Conservation (phyloP, 75 land plant species). For the Cupressus sempervirens region DNA sequence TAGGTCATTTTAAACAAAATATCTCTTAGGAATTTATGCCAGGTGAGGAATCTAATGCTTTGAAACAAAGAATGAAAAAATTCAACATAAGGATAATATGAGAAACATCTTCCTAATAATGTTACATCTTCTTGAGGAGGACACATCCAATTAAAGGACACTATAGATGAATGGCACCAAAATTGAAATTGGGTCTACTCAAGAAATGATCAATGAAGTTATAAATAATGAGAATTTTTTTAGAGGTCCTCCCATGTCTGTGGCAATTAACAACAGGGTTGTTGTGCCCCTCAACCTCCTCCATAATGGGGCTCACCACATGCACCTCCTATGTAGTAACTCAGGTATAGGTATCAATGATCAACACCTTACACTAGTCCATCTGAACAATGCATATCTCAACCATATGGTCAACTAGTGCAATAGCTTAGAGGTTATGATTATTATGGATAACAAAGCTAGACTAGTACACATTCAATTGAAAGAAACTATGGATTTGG, state of each 20-base stretch:
- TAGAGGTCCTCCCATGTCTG: slow-evolving; percentile 34
- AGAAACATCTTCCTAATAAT: no score
- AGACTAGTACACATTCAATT: slow-evolving; percentile 15
- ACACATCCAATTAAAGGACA: slow-evolving; percentile 71
- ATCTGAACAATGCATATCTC: slow-evolving; percentile 28
- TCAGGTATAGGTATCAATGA: slow-evolving; percentile 46
- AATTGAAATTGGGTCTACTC: slow-evolving; percentile 75
- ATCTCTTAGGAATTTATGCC: no score
- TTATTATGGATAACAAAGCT: slow-evolving; percentile 30
- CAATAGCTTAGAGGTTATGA: slow-evolving; percentile 38
- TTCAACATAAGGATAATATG: no score
- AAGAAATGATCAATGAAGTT: slow-evolving; percentile 86
- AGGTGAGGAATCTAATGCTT: no score
- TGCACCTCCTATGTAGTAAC: slow-evolving; percentile 16
- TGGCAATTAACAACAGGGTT: slow-evolving; percentile 36
- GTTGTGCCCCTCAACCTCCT: slow-evolving; percentile 38
- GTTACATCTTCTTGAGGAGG: slow-evolving; percentile 74
- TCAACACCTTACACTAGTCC: slow-evolving; percentile 49
- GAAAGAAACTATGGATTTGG: slow-evolving; percentile 42
- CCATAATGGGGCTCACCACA: slow-evolving; percentile 52
- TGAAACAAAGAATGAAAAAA: no score
- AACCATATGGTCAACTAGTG: slow-evolving; percentile 30
- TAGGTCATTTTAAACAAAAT: no score
- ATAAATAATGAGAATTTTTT: no score
- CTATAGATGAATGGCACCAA: slow-evolving; percentile 82